Base-by-base conservation (phyloP, 176 grass and related monocot genomes). In the Hyparrhenia diplandra region DNA sequence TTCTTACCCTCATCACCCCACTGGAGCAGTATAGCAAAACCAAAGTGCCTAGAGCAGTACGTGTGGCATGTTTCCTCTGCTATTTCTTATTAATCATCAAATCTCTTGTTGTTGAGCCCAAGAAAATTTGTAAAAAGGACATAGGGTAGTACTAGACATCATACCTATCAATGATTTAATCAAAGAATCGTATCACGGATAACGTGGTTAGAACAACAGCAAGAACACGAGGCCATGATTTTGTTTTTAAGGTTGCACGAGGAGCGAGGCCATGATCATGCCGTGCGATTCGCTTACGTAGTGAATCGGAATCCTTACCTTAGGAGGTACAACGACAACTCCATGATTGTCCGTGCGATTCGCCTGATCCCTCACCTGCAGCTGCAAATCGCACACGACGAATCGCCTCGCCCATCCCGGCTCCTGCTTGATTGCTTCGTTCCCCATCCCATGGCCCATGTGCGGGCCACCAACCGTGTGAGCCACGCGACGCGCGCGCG, bases 401-500 rank as follows among this genome's bases (percentile, higher is more conserved):
- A 24, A 10, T 23, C 54, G 21, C 21, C 21, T 59, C n/a, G 10
- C n/a, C 55, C 23, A 0, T 13, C 39, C 41, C 39, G 13, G 7
- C 17, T 5, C 29, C 71, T 14, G 23, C 70, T 6, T 63, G 55
- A 13, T 45, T 45, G n/a, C 16, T 20, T 5, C 7, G 45, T 29
- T 18, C 24, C 49, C 30, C 21, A n/a, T 5, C 0, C 2, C n/a
- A 32, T 32, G 31, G 4, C 21, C 21, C 60, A 29, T 41, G 58
- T 64, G 45, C 39, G 42, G 39, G 42, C 46, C 65, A 43, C 66
- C 67, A 61, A 72, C 54, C 75, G 49, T 32, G 67, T 64, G 75
- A n/a, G 68, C 40, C 68, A 45, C 67, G 67, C 23, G 66, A 47
- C 74, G 39, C 59, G 55, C 74, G 58, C 17, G 35, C 7, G 37